These are phyloP conservation scores for Tubosaeta sp. DNA, from an alignment of 768 basidiomycete species.

Conservation along the genomic window DNA sequence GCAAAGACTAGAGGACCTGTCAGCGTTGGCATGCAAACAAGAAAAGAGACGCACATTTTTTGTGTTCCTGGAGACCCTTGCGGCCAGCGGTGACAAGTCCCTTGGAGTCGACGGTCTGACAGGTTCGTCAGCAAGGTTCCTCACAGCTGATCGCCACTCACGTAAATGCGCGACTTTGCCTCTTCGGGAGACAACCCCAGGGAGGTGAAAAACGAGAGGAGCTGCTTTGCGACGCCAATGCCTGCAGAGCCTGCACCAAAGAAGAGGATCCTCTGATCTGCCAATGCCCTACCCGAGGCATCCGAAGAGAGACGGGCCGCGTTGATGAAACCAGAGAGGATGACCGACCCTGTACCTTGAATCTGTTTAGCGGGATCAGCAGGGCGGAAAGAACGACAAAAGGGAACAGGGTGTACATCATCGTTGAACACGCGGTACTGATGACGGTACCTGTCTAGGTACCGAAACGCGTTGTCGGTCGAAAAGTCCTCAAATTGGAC, in stretches of 20 bases:
- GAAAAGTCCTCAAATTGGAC: slow-evolving; percentile 80
- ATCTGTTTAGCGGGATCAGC: slow-evolving; percentile 34
- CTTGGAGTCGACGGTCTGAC: slow-evolving; percentile 69
- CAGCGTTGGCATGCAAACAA: not conserved
- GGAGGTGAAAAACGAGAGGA: slow-evolving; percentile 45
- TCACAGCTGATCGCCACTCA: slow-evolving; percentile 27
- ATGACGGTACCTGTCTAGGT: slow-evolving; percentile 58
- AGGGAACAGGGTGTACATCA: slow-evolving; percentile 40
- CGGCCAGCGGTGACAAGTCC: slow-evolving; percentile 71
- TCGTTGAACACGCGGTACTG: slow-evolving; percentile 67
- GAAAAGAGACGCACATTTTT: slow-evolving; percentile 47
- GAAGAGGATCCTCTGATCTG: slow-evolving; percentile 55
- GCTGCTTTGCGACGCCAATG: slow-evolving; percentile 51
- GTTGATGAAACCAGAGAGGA: slow-evolving; percentile 71
- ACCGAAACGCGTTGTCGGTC: slow-evolving; percentile 74
- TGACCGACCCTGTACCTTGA: slow-evolving; percentile 72
- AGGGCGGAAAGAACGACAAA: not conserved
- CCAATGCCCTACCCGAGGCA: slow-evolving; percentile 37
- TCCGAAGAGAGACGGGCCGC: slow-evolving; percentile 59
- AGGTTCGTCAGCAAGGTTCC: not conserved
- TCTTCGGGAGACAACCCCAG: slow-evolving; percentile 62
- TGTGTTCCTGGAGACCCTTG: slow-evolving; percentile 67
- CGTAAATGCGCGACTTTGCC: slow-evolving; percentile 64
- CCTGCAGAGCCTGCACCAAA: slow-evolving; percentile 53
- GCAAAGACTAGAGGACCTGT: slow-evolving; percentile 51